Base-by-base conservation (phyloP, 2,329 filamentous ascomycete genomes). In the Amesomyces nigricolor region DNA sequence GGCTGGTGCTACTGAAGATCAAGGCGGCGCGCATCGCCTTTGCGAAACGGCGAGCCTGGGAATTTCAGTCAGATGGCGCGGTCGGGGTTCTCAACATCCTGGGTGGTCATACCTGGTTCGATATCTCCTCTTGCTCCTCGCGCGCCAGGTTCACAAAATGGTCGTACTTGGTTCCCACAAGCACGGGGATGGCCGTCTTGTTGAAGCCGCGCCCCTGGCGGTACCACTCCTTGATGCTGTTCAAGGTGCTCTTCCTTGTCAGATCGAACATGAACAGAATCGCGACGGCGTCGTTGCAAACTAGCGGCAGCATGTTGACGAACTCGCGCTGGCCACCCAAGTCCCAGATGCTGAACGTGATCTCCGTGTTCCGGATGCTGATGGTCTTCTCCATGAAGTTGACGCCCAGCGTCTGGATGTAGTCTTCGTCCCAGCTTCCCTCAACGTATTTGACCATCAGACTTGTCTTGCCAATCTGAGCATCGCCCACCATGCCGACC, bases 311-410 rank as follows among this genome's bases (percentile, higher is more conserved):
- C 94, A 99, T 99, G 77, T 99, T 99, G 73, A 99, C 94, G 68
- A 99, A 99, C 74, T 99, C 94, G 68, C 94, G 87, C 77, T 99
- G 94, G 62, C 94, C 94, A 65, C 94, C 94, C 53, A 99, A 75
- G 77, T 99, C 94, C 94, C 94, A 99, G 69, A 99, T 99, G 59
- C 91, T 96, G 75, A 99, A 99, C 43, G 94, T 99, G 72, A 99
- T 99, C 74, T 99, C 94, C 14, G 94, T 99, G 74, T 99, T 99
- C 60, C 94, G 88, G 72, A 99, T 99, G 60, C 90, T 95, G 69
- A 99, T 99, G 37, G 94, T 99, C 80, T 99, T 99, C 73, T 99
- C 94, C 94, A 99, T 99, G 74, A 99, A 99, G 73, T 99, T 99
- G 73, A 99, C 94, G 63, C 94, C 94, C 44, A 99, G 77, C 19